Evolutionary conservation across 2,329 filamentous ascomycete species (phyloP).

Genomic region (Beauveria caledonica): DNA sequence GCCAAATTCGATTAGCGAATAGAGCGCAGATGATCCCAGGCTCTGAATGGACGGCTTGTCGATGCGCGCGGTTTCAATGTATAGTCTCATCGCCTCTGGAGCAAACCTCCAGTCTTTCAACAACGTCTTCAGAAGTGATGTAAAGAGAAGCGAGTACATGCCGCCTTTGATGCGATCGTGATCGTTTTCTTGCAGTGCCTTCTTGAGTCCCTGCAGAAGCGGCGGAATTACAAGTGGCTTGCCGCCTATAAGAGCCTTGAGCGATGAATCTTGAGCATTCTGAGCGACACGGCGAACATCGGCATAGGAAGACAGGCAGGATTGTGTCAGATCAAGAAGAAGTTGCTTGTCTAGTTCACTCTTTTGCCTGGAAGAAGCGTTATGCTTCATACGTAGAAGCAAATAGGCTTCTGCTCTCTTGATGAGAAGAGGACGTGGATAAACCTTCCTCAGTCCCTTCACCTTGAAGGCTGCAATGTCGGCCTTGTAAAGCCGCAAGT

Average conservation of each 20-base stretch:
- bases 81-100: slow-evolving; percentile 79
- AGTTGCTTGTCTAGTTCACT: slow-evolving; percentile 83
- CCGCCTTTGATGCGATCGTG: slow-evolving; percentile 91
- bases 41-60: slow-evolving; percentile 94
- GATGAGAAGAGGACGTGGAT: slow-evolving; percentile 85
- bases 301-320: slow-evolving; percentile 83
- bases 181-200: slow-evolving; percentile 70
- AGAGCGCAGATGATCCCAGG: slow-evolving; percentile 71
- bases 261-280: slow-evolving; percentile 81
- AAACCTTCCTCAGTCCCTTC: slow-evolving; percentile 82
- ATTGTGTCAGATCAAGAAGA: slow-evolving; percentile 79
- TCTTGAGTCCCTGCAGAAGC: slow-evolving; percentile 70
- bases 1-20: slow-evolving; percentile 85
- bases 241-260: slow-evolving; percentile 84
- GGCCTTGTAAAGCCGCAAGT: slow-evolving; percentile 73
- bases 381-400: slow-evolving; percentile 86
- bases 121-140: slow-evolving; percentile 79
- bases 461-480: slow-evolving; percentile 93
- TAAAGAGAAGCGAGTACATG: slow-evolving; percentile 84
- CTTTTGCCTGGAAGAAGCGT: slow-evolving; percentile 77
- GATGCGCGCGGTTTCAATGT: slow-evolving; percentile 80
- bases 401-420: slow-evolving; percentile 93
- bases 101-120: slow-evolving; percentile 92
- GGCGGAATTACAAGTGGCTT: slow-evolving; percentile 82
- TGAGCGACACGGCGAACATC: slow-evolving; percentile 94